These are phyloP conservation scores for Tilletia setariae DNA, from an alignment of 1,284 basidiomycete genomes.

Conservation along the genomic window DNA sequence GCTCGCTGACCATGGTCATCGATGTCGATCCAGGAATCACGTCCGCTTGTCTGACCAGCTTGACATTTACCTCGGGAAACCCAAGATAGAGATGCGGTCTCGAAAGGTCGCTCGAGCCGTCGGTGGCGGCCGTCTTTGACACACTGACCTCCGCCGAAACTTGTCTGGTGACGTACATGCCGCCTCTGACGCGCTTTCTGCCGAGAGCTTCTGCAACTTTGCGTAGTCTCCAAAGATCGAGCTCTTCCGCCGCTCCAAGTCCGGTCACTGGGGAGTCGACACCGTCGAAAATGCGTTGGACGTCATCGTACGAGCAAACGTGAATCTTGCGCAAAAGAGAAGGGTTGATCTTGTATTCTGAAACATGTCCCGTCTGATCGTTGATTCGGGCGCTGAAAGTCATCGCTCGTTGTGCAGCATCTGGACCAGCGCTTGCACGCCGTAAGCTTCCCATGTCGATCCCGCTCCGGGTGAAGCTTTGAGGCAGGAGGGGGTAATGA, in stretches of 20 bases:
- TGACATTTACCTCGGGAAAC: constrained; percentile 29
- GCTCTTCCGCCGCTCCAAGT: constrained; percentile 29
- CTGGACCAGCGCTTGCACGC: constrained; percentile 53
- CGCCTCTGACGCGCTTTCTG: constrained; percentile 17
- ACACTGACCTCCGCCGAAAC: background rate
- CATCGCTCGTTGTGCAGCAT: constrained; percentile 60
- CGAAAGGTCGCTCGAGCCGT: background rate
- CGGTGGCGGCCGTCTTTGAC: constrained; percentile 16
- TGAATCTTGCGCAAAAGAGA: constrained; percentile 71
- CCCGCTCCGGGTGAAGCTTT: constrained; percentile 55
- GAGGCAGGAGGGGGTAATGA: constrained; percentile 58
- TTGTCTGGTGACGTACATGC: background rate
- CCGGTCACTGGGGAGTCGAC: constrained; percentile 21
- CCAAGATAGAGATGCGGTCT: constrained; percentile 35
- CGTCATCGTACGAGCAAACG: constrained; percentile 68
- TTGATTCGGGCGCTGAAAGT: constrained; percentile 78
- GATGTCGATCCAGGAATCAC: constrained; percentile 12
- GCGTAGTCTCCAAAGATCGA: constrained; percentile 58
- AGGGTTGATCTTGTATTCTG: constrained; percentile 69
- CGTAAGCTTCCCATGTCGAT: constrained; percentile 25
- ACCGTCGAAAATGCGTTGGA: constrained; percentile 54
- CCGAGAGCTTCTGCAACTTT: constrained; percentile 47
- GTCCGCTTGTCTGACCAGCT: background rate
- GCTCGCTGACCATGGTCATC: constrained; percentile 67
- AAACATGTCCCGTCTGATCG: constrained; percentile 62